A percentile compares a stretch with the other conserved stretches of the same genome.
Conservation (phyloP, 139 green algal species). For the Marvania coccoides region DNA sequence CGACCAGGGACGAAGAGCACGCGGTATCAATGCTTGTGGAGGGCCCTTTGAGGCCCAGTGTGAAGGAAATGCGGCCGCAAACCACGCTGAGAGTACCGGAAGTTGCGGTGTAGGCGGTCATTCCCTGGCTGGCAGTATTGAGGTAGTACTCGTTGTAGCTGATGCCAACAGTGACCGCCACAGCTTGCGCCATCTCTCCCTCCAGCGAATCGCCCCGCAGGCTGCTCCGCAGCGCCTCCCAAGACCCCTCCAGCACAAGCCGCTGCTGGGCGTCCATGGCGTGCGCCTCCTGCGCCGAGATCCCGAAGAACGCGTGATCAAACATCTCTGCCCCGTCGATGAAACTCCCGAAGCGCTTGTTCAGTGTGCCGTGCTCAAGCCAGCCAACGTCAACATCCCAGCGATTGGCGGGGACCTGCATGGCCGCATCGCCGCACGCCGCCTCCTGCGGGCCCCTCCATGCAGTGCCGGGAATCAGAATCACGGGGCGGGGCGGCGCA, state of each 20-base stretch:
- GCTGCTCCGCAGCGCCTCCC: conserved; percentile 1
- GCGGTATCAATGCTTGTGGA: conserved; percentile 58
- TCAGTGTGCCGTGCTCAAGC: not conserved
- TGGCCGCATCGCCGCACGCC: conserved; percentile 1
- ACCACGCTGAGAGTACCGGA: conserved; percentile 34
- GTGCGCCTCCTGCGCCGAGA: conserved; percentile 45
- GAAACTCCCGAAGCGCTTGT: conserved; percentile 46
- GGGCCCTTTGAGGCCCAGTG: conserved; percentile 60
- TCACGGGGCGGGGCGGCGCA: not conserved
- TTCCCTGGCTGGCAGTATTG: not conserved
- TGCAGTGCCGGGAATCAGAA: not conserved
- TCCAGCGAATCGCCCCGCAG: not conserved
- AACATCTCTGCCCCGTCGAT: conserved; percentile 48
- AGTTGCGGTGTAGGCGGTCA: conserved; percentile 27
- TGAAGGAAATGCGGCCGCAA: conserved; percentile 73
- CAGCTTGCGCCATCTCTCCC: not conserved
- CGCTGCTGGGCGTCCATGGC: conserved; percentile 74
- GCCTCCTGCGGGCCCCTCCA: not conserved
- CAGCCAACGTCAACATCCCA: conserved; percentile 52
- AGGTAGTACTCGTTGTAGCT: conserved; percentile 21
- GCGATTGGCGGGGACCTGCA: conserved; percentile 24
- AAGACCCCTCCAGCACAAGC: conserved; percentile 49
- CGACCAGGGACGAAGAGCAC: conserved; percentile 83
- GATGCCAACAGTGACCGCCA: conserved; percentile 23
- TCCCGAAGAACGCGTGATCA: conserved; percentile 58